Base-by-base conservation (phyloP, 116 monocot species). In the Zostera marina region DNA sequence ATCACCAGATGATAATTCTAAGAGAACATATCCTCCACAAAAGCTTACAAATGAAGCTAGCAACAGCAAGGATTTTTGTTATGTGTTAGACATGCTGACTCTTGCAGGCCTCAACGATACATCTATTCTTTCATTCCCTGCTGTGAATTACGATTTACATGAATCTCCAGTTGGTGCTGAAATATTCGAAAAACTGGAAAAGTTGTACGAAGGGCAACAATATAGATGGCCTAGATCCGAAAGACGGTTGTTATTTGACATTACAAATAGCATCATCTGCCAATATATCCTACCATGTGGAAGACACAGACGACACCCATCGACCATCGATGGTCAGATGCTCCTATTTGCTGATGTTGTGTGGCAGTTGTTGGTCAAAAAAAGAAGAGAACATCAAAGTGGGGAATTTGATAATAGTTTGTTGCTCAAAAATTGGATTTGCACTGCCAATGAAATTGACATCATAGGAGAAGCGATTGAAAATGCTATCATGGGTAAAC, bases 161-260 rank as follows among this genome's bases (percentile, higher is more conserved):
- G 70, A 74, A 41, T 53, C 19, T 40, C 66, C 73, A 44, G 58
- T 81, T 11, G 32, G 44, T 26, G 51, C 26, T 1, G 47, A 63
- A 45, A 53, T 82, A 11, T 94, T 84, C 25, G 67, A 68, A 42
- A 69, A 77, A 53, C 81, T 88, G 11, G 94, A 94, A 55, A 75
- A 75, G 60, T 79, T 77, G 54, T 84, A 81, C 44, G 66, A 13
- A 7, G 22, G 25, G 42, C n/a, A 70, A 38, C 24, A 70, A 38
- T 20, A 20, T 7, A 61, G 70, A 23, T 94, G 85, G 88, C 22
- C 79, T 5, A 77, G 55, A 62, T 44, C 63, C 11, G 94, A 94
- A 38, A 88, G 93, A 40, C 84, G 75, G 69, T 73, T 88, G 12
- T 56, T 87, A 41, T 93, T 93, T 68, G 93, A 93, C 78, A 63